Conservation (phyloP, 768 basidiomycete species). For the Boletus coccyginus region DNA sequence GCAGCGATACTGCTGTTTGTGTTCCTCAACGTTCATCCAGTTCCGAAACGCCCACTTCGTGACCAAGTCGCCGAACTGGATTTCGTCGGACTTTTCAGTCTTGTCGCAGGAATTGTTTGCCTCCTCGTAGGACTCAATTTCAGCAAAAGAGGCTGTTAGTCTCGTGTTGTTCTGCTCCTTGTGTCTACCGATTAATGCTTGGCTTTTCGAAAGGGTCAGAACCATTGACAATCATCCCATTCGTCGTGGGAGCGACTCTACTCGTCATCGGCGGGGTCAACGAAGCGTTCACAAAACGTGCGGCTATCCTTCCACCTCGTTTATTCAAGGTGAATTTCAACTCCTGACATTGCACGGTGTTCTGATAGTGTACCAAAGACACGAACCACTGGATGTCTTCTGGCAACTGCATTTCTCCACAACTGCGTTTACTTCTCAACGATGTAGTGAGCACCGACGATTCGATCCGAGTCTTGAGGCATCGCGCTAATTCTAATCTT, state of each 20-base stretch:
- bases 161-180: not conserved
- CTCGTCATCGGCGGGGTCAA: constrained; percentile 52
- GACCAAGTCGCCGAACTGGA: constrained; percentile 65
- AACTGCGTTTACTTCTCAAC: constrained; percentile 57
- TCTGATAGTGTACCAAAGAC: constrained; percentile 41
- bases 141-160: constrained; percentile 62
- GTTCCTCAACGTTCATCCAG: constrained; percentile 75
- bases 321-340: constrained; percentile 54
- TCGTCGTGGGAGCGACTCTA: constrained; percentile 51
- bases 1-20: constrained; percentile 60
- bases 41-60: constrained; percentile 51
- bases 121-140: constrained; percentile 70
- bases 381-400: constrained; percentile 62
- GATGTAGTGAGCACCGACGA: constrained; percentile 19
- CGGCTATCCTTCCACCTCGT: constrained; percentile 72
- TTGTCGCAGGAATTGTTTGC: constrained; percentile 63
- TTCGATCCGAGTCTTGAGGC: too few species aligned
- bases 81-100: constrained; percentile 60
- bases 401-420: constrained; percentile 60
- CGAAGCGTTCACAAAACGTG: constrained; percentile 58
- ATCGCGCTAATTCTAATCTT: not conserved
- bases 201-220: constrained; percentile 44
- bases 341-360: not conserved
- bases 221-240: constrained; percentile 52
- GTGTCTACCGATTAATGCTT: not conserved